A percentile compares a stretch with the other conserved stretches of the same genome.
These are phyloP conservation scores for Colletotrichum simmondsii DNA, from an alignment of 2,329 filamentous ascomycete species.

Conservation along the genomic window DNA sequence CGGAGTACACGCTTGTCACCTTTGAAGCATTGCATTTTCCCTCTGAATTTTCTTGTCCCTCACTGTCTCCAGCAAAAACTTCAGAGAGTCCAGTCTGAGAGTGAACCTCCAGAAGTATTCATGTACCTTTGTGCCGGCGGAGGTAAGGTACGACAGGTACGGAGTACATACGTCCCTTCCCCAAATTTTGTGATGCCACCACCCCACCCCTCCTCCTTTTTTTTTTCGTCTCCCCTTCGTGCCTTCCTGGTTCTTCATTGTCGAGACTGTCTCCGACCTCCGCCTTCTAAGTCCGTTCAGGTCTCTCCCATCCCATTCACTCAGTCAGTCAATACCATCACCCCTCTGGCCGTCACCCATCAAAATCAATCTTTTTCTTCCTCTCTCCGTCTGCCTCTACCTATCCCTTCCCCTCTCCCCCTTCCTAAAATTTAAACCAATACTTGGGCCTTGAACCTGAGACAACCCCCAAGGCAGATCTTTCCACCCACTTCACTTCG, in stretches of 20 bases:
- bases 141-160: neutral
- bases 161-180: neutral
- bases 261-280: neutral
- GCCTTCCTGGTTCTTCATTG: neutral
- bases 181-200: conserved; percentile 26
- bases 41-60: neutral
- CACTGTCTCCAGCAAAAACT: neutral
- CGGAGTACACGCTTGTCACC: neutral
- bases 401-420: neutral
- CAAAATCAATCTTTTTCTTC: neutral
- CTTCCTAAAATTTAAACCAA: neutral
- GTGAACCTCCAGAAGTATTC: neutral
- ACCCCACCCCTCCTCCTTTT: conserved; percentile 6
- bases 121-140: too few species aligned
- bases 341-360: neutral
- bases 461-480: conserved; percentile 26
- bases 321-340: neutral
- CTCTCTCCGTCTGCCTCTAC: neutral
- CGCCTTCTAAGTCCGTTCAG: neutral
- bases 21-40: conserved; percentile 3
- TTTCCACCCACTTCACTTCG: conserved; percentile 12
- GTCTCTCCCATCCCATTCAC: neutral
- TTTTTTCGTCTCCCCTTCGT: too few species aligned
- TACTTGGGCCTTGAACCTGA: conserved; percentile 27
- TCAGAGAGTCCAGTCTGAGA: neutral